phyloP scores from a whole-genome alignment of 768 basidiomycete species.

The Termitomyces sp. region DNA sequence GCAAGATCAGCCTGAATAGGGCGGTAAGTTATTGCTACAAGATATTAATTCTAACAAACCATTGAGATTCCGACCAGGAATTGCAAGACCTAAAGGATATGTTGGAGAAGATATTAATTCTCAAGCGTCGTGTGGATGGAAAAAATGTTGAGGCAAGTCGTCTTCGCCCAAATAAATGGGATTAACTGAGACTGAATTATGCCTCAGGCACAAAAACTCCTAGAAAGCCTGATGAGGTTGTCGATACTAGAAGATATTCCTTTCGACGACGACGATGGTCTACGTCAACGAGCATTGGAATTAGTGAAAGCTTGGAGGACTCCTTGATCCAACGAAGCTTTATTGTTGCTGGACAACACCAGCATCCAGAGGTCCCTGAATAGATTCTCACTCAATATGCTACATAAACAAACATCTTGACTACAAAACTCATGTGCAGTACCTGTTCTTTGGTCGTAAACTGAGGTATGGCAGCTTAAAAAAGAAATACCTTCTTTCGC shows the following conservation, averaged over 20 bases:
- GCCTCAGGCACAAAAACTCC: constrained; percentile 2
- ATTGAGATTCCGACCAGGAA: not conserved
- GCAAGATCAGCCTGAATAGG: not conserved
- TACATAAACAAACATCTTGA: not conserved
- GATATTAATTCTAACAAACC: not conserved
- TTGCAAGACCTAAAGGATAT: constrained; percentile 2
- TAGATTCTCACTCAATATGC: not conserved
- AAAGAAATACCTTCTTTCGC: constrained; percentile 64
- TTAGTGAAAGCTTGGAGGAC: constrained; percentile 1
- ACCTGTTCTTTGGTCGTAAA: not conserved
- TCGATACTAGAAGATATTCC: constrained; percentile 7
- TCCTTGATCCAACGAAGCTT: not conserved
- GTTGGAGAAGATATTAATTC: not conserved
- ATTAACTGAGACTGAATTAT: not conserved
- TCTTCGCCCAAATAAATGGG: not conserved
- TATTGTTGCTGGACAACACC: not conserved
- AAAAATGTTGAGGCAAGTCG: constrained; percentile 3
- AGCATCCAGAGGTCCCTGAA: not conserved
- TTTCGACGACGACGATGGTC: constrained; percentile 8
- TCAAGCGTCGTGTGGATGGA: not conserved
- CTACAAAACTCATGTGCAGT: not conserved
- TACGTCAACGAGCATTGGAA: not conserved
- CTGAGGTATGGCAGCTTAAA: not conserved
- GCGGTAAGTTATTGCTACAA: not conserved
- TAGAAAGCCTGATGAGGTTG: constrained; percentile 3